Evolutionary conservation across 306 rosid species (phyloP).

Genomic region (Quercus rubra): DNA sequence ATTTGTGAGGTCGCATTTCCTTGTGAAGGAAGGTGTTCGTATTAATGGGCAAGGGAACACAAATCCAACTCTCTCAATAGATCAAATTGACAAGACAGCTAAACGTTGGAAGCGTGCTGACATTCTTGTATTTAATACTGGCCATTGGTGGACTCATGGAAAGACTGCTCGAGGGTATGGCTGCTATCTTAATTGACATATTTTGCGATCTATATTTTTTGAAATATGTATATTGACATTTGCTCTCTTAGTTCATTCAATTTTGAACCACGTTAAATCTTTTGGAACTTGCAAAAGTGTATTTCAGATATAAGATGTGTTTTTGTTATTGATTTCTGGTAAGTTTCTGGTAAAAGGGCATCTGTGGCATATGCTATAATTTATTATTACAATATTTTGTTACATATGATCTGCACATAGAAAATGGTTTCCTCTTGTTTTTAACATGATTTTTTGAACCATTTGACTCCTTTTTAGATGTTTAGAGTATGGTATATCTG

Average conservation of each 20-base stretch:
- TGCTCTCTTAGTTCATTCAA: not conserved
- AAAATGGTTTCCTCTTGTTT: not conserved
- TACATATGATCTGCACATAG: conserved; percentile 16
- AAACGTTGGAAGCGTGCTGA: conserved; percentile 85
- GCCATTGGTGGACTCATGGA: conserved; percentile 99
- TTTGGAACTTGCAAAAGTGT: not conserved
- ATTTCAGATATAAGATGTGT: not conserved
- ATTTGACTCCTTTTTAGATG: not conserved
- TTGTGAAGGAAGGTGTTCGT: conserved; percentile 83
- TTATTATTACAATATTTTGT: conserved; percentile 5
- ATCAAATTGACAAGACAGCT: conserved; percentile 81
- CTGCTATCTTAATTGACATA: conserved; percentile 9
- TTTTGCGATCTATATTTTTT: not conserved
- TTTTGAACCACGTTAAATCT: not conserved
- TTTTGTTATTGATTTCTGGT: not conserved
- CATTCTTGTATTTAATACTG: conserved; percentile 94
- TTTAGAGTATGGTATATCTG: not conserved
- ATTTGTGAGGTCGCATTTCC: conserved; percentile 97
- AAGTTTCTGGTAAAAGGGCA: not conserved
- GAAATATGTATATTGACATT: not conserved
- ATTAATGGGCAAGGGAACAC: conserved; percentile 62
- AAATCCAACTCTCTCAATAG: conserved; percentile 87
- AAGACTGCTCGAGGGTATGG: conserved; percentile 95
- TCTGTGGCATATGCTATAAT: not conserved
- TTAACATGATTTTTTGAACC: conserved; percentile 1